These are phyloP conservation scores for Tephrocybe sp. DNA, from an alignment of 768 basidiomycete genomes.

Conservation along the genomic window DNA sequence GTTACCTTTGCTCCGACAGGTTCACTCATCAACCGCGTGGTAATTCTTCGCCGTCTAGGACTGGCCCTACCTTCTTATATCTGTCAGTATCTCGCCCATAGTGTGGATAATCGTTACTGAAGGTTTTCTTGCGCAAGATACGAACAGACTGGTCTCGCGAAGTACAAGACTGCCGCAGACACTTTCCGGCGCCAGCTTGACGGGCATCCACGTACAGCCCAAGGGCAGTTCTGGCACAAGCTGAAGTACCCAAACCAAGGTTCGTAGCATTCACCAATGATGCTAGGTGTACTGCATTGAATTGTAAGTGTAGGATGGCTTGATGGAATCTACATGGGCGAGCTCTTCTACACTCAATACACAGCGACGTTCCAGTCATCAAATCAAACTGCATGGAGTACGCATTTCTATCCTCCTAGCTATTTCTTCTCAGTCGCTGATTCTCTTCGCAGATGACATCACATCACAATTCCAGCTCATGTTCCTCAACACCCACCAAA, in stretches of 20 bases:
- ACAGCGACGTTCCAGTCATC: conserved; percentile 32
- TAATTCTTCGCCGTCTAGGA: conserved; percentile 23
- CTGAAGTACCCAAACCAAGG: conserved; percentile 43
- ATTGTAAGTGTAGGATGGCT: conserved; percentile 45
- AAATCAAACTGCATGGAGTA: conserved; percentile 40
- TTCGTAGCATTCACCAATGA: conserved; percentile 4
- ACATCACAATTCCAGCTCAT: conserved; percentile 41
- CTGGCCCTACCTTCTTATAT: conserved; percentile 40
- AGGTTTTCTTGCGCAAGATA: conserved; percentile 25
- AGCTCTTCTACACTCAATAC: conserved; percentile 43
- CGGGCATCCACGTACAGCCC: conserved; percentile 40
- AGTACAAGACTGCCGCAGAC: conserved; percentile 42
- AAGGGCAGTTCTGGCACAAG: conserved; percentile 51
- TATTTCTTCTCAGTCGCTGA: neutral
- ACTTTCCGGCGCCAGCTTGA: conserved; percentile 38
- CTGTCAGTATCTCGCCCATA: conserved; percentile 23
- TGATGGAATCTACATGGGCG: conserved; percentile 48
- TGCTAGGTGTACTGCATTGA: neutral
- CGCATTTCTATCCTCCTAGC: conserved; percentile 8
- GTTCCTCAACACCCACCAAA: conserved; percentile 43
- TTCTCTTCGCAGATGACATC: conserved; percentile 33
- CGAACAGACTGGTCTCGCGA: conserved; percentile 30
- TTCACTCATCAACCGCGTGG: neutral
- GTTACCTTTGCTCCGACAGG: neutral
- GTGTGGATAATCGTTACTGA: neutral